Percentiles rank a stretch among this genome's conserved stretches.
These are phyloP conservation scores for Oxyria digyna DNA, from an alignment of 148 eudicot species.

Conservation along the genomic window DNA sequence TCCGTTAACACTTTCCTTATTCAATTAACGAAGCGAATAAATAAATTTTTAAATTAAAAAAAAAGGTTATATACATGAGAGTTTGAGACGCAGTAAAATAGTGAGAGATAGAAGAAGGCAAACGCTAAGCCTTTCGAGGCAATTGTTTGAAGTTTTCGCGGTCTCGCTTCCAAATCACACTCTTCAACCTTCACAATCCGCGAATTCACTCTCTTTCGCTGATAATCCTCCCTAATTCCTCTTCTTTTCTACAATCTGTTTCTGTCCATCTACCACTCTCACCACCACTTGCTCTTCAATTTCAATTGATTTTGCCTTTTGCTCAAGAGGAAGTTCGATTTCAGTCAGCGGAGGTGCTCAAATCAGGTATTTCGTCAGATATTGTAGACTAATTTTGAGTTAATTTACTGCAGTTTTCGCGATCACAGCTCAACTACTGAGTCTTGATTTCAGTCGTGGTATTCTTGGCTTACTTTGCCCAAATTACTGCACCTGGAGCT, in stretches of 20 bases:
- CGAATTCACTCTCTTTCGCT: conserved; percentile 5
- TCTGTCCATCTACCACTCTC: neutral
- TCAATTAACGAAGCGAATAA: neutral
- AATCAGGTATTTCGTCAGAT: conserved; percentile 1
- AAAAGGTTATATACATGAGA: neutral
- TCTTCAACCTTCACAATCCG: conserved; percentile 1
- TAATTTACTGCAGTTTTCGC: neutral
- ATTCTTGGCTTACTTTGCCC: neutral
- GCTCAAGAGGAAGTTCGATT: conserved; percentile 4
- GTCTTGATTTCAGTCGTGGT: neutral
- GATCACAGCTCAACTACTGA: neutral
- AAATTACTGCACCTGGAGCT: neutral
- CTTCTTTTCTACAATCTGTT: neutral
- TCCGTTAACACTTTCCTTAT: neutral
- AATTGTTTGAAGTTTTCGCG: conserved; percentile 17
- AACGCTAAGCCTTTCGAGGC: neutral
- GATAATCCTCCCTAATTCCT: neutral
- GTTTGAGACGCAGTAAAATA: neutral
- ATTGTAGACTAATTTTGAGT: neutral
- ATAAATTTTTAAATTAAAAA: neutral
- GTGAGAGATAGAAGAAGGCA: too few species aligned
- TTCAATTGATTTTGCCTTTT: neutral
- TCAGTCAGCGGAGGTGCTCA: neutral
- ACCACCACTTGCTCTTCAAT: neutral
- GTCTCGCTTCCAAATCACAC: conserved; percentile 11